Evolutionary conservation across 2,329 filamentous ascomycete species (phyloP), one percentile per base, ranked within the genome.

Genomic region (Hypoxylon rubiginosum): DNA sequence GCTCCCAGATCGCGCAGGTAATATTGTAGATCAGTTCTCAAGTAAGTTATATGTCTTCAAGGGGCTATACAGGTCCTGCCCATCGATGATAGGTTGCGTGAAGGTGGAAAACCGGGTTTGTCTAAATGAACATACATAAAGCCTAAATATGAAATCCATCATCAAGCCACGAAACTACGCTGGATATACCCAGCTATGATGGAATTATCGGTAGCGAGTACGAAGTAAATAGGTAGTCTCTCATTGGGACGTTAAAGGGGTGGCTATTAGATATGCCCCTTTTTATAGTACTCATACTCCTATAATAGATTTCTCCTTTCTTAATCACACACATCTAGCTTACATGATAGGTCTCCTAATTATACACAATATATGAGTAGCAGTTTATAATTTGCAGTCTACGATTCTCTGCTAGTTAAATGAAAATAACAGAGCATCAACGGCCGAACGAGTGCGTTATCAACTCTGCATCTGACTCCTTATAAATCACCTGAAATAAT

Each of bases 61-160:
- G 24, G 45, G 13, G 1, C 2, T 5, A 6, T 48, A 24, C 6
- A 19, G 13, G 21, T 26, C 11, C 10, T 49, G 10, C 13, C 32
- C 46, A 10, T 28, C 24, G 24, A 15, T 30, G 9, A 30, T 30
- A 49, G 46, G 45, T 13, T 13, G 9, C 13, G 11, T 24, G 21
- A 11, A 21, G 19, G 45, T 26, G 21, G 45, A 11, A 48, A 15
- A 48, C 11, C 19, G 9, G 19, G 41, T 45, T 24, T 17, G 41
- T 45, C 17, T 45, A 45, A 45, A 45, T 45, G 41, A 28, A 13
- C 19, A 26, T 24, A 46, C 43, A 48, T 48, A 48, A 4, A 48
- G 43, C 19, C 43, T 48, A 48, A 48, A 48, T 48, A 8, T 4
- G 19, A 45, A 11, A 19, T 21, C n/a, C n/a, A 11, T 21, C 21